A percentile compares a stretch with the other conserved stretches of the same genome.
Evolutionary conservation across 306 rosid genomes (phyloP).

Genomic region (Vigna unguiculata): DNA sequence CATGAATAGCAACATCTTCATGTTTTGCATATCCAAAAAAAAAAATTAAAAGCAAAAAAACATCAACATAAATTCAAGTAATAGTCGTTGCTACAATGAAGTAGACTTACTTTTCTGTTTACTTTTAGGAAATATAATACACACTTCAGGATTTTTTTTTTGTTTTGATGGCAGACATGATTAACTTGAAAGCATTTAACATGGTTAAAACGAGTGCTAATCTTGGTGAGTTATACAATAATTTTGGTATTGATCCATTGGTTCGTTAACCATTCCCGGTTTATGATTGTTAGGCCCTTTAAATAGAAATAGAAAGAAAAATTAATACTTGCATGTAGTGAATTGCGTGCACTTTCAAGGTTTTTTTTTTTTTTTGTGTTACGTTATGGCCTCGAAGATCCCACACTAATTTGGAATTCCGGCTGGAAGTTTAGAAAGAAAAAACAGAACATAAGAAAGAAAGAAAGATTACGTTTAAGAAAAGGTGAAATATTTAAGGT

Average conservation of each 20-base stretch:
- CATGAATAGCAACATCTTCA: too few species aligned
- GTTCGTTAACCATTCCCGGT: neutral
- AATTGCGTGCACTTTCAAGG: neutral
- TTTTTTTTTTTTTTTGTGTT: neutral
- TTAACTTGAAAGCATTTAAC: too few species aligned
- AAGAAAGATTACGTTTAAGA: constrained; percentile 8
- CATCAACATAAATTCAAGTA: too few species aligned
- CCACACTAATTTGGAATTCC: neutral
- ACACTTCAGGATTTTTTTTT: too few species aligned
- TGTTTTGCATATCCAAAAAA: too few species aligned
- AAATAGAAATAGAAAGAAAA: neutral
- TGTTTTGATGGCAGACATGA: too few species aligned
- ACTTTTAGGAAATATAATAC: too few species aligned
- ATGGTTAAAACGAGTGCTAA: too few species aligned
- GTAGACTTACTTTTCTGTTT: too few species aligned
- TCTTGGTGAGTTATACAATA: too few species aligned
- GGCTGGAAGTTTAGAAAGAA: neutral
- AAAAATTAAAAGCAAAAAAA: too few species aligned
- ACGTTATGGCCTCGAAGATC: neutral
- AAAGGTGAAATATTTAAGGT: neutral
- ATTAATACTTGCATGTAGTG: neutral
- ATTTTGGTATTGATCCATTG: neutral
- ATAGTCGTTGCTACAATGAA: too few species aligned
- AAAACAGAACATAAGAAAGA: neutral
- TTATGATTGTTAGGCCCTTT: neutral